These are phyloP conservation scores for Protomyces pachydermus DNA, from an alignment of 1,139 yeast genomes.

Conservation along the genomic window DNA sequence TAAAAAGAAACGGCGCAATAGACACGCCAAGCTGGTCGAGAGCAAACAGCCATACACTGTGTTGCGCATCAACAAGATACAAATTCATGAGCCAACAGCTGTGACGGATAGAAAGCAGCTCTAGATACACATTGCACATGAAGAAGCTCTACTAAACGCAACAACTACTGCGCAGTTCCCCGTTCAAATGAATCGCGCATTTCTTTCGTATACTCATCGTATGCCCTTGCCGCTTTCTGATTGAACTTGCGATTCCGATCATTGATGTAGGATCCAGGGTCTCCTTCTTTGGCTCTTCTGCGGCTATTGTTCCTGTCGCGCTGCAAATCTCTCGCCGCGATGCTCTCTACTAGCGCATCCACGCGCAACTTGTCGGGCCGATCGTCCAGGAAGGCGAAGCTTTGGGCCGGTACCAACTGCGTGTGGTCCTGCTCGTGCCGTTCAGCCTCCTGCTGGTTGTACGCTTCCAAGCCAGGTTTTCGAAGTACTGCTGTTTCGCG, in stretches of 20 bases:
- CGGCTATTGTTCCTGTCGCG: slow-evolving; percentile 42
- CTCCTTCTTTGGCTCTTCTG: slow-evolving; percentile 39
- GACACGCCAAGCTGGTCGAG: slow-evolving; percentile 73
- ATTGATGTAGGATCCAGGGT: slow-evolving; percentile 49
- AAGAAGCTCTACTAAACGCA: neutral
- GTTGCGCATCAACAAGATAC: slow-evolving; percentile 52
- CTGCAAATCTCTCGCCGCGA: slow-evolving; percentile 43
- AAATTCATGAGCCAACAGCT: too few relatives aligned
- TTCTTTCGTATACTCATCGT: slow-evolving; percentile 47
- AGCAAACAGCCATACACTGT: slow-evolving; percentile 80
- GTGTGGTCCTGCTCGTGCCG: neutral
- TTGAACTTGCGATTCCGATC: slow-evolving; percentile 78
- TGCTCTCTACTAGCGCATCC: slow-evolving; percentile 43
- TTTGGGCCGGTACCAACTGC: slow-evolving; percentile 27
- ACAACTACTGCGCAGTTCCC: slow-evolving; percentile 41
- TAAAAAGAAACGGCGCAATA: slow-evolving; percentile 68
- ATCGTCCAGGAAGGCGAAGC: slow-evolving; percentile 35
- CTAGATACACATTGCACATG: too few relatives aligned
- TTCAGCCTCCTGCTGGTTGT: slow-evolving; percentile 27
- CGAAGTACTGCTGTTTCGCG: slow-evolving; percentile 45
- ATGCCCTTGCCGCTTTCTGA: slow-evolving; percentile 58
- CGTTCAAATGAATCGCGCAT: slow-evolving; percentile 43
- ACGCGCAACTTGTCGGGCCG: slow-evolving; percentile 44
- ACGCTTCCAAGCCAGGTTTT: slow-evolving; percentile 33
- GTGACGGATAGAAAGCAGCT: too few relatives aligned